Base-by-base conservation (phyloP, 352 stramenopile genomes). In the Phytophthora pinifolia region DNA sequence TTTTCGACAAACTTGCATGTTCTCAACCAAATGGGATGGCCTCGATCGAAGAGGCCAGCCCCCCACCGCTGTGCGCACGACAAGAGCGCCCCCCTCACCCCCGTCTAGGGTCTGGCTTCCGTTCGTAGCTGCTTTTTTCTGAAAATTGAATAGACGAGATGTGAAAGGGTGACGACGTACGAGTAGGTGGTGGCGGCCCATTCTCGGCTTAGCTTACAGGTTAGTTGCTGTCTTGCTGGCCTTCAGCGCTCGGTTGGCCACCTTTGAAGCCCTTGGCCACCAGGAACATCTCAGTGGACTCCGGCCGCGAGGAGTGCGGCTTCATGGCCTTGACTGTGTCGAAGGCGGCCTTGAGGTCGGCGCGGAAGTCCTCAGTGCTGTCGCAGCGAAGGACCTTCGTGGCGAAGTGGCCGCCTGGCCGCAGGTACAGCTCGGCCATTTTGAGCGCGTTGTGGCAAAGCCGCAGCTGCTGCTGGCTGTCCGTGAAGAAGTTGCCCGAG, bases 251-350 rank as follows among this genome's bases (percentile, higher is more conserved):
- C 13, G 39, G 17, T 22, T 55, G 42, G 15, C 36, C 34, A 1
- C 64, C 62, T 45, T 79, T 78, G 48, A 77, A 95, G 1, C 76
- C 81, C 45, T 90, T 89, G 4, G 82, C 86, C 34, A 94, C 69
- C 22, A 93, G 54, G 34, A 92, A 96, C 66, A 95, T 83, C 58
- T 96, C 85, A 22, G 80, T 89, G 4, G 86, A 95, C 61, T 96
- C 85, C 27, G 77, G 65, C 9, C 85, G 70, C 14, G 83, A 93
- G 3, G 85, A 89, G 29, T 72, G 60, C 6, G 86, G 86, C 67
- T 96, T 95, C 57, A 94, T 76, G 48, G 73, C 80, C 51, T 93
- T 94, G 4, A 70, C 60, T 12, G 62, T 44, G 1, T 70, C 74
- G 35, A 96, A 96, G 34, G 62, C 66, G 15, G 34, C 53, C 59